Evolutionary conservation across 1,139 yeast species (phyloP), one percentile per base, ranked within the genome.

Genomic region (Saccharomyces hybrid): DNA sequence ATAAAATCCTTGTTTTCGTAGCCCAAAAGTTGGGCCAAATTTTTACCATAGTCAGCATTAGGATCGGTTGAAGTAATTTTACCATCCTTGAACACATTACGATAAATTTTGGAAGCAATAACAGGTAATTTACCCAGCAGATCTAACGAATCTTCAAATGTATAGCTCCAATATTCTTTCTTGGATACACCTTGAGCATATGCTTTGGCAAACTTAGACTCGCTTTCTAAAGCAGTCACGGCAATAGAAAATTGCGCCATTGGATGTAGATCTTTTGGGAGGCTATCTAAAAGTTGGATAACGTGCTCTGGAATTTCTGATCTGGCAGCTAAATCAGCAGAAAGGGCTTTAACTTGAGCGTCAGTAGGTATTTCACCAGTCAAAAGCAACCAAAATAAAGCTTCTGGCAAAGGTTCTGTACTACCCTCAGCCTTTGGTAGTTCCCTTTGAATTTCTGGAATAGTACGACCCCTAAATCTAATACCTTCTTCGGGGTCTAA

Each of bases 401-500:
- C 82, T 68, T 82, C 87, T 46, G 87, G 87, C 47, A 81, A 73
- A 64, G 93, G 93, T 74, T 86, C 93, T 55, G 70, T 64, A 60
- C 96, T 95, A 50, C 69, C 74, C 65, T 88, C 86, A 58, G 88
- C 96, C 78, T 85, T 85, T 77, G 99, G 99, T 71, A 93, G 83
- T 76, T 85, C 89, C 71, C 82, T 80, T 76, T 88, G 96, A 72
- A 91, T 82, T 69, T 93, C 98, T 63, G 98, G 97, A 67, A 93
- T 93, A 68, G 99, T 91, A 77, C 85, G 83, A 69, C 98, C 98
- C 79, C 98, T 89, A 84, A 93, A 93, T 74, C 97, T 85, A 73
- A 93, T 93, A 71, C 99, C 99, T 77, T 93, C 99, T 64, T 86
- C 86, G 65, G 99, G 95, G 76, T 93, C 99, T 73, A 93, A 81